Evolutionary conservation across 305 asterid genomes (phyloP), one percentile per base, ranked within the genome.

Genomic region (Fraxinus baroniana): DNA sequence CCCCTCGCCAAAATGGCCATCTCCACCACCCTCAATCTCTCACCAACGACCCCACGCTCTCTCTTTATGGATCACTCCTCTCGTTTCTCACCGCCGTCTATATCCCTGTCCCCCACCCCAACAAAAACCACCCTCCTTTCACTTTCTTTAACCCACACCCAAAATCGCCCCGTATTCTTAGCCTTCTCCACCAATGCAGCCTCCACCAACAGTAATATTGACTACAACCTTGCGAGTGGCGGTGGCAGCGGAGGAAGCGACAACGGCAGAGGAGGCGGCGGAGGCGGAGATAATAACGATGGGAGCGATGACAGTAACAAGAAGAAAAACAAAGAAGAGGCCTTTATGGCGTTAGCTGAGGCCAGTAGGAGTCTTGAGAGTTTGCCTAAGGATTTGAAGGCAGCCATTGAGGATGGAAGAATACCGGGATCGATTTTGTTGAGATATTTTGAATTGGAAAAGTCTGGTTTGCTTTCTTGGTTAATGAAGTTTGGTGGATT

Each of bases 361-460:
- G 93, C 93, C 7, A 93, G 92, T 81, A 90, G 97, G 92, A 84
- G 88, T 49, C 80, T 95, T 35, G 98, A 95, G 83, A 89, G 96
- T 87, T 87, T 95, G 87, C 99, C 99, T 0, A 89, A 85, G 84
- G 99, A 95, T 84, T 88, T 95, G 88, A 89, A 81, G 84, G 96
- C 95, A 2, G 99, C 99, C 35, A 87, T 94, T 0, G 88, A 85
- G 77, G 93, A 87, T 66, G 98, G 98, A 35, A 90, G 89, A 46
- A 90, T 94, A 18, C 93, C 99, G 3, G 95, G 92, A 74, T 86
- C 95, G 73, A 88, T 95, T 52, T 84, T 94, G 36, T 78, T 78
- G 86, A 89, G 88, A 85, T 95, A 84, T 76, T 87, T 95, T 22
- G 94, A 90, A 83, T 90, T 95, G 24, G 97, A 95, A 70, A 95